Percentiles rank a stretch among this genome's conserved stretches.
phyloP scores from a whole-genome alignment of 208 protist genomes.

The Trichomonas vaginalis region DNA sequence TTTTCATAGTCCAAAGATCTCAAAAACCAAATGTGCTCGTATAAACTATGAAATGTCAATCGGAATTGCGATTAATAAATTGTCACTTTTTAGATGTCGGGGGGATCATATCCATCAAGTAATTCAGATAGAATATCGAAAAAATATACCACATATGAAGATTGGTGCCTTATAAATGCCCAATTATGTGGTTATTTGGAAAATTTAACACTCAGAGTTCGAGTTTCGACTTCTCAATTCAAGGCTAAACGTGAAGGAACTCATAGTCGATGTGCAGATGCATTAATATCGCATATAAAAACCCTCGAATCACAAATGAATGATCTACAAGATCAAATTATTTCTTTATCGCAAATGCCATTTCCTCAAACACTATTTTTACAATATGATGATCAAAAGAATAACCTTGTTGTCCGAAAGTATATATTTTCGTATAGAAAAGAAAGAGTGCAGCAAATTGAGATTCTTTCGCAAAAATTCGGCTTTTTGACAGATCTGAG shows the following conservation, averaged over 20 bases:
- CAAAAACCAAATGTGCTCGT: no score
- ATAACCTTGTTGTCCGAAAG: neutral
- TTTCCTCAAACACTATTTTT: neutral
- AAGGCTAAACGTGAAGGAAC: neutral
- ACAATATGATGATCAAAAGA: neutral
- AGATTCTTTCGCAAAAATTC: neutral
- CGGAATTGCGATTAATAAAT: no score
- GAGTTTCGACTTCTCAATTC: neutral
- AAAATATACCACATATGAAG: neutral
- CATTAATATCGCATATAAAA: neutral
- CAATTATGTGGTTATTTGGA: neutral
- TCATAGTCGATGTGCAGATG: neutral
- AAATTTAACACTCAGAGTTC: neutral
- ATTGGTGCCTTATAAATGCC: neutral
- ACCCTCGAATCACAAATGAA: neutral
- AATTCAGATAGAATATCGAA: neutral
- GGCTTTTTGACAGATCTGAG: neutral
- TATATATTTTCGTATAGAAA: neutral
- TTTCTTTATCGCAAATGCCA: neutral
- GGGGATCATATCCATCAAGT: neutral
- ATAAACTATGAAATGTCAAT: no score
- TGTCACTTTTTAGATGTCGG: no score
- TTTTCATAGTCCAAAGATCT: no score
- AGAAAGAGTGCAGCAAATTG: neutral
- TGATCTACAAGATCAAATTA: neutral